Evolutionary conservation across 768 basidiomycete species (phyloP).

Genomic region (Chiua virens): DNA sequence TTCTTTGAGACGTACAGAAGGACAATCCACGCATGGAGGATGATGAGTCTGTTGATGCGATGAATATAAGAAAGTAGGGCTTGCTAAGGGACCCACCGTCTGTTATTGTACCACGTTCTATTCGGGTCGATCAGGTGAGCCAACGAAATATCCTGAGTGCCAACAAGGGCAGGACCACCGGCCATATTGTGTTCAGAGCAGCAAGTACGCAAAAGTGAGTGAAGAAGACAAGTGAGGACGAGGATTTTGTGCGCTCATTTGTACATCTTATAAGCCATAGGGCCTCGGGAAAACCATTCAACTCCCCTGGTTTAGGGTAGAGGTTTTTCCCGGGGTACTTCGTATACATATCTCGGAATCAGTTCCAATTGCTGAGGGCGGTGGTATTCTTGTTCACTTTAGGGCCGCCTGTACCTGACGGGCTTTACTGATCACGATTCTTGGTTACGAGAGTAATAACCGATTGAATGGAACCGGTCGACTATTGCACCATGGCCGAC

Average conservation of each 20-base stretch:
- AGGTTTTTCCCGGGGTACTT: constrained; percentile 26
- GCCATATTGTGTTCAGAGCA: constrained; percentile 46
- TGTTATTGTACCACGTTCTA: constrained; percentile 78
- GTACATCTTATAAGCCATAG: constrained; percentile 11
- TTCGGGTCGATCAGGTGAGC: constrained; percentile 61
- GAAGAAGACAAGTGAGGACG: constrained; percentile 13
- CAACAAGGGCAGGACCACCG: constrained; percentile 42
- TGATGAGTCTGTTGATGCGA: constrained; percentile 45
- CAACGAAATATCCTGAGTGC: constrained; percentile 36
- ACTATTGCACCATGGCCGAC: too few relatives aligned
- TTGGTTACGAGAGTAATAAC: too few relatives aligned
- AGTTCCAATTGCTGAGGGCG: not conserved
- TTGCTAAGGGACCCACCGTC: constrained; percentile 42
- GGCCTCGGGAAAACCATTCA: constrained; percentile 7
- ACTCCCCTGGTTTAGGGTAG: not conserved
- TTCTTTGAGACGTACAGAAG: constrained; percentile 47
- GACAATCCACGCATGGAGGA: constrained; percentile 68
- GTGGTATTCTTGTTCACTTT: not conserved
- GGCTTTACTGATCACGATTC: too few relatives aligned
- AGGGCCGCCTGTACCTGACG: not conserved
- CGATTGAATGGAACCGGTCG: too few relatives aligned
- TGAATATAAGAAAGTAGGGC: not conserved
- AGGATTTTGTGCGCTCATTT: too few relatives aligned
- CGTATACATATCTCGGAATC: not conserved
- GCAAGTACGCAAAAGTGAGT: not conserved